Evolutionary conservation across 257 asterid species (phyloP).

Genomic region (Solanum acaule): DNA sequence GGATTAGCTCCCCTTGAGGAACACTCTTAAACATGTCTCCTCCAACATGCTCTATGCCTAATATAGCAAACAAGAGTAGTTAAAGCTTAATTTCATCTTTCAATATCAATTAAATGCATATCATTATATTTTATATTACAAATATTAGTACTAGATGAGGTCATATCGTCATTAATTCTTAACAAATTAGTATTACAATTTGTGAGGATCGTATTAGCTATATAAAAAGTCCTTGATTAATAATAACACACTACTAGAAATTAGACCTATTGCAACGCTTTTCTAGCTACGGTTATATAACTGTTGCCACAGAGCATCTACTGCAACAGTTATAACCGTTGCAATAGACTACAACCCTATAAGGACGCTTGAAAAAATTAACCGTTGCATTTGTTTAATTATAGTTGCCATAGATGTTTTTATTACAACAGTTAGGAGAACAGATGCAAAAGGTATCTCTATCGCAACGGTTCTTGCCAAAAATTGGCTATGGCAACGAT

Average conservation of each 20-base stretch:
- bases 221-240: too few species aligned
- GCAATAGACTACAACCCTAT: not conserved
- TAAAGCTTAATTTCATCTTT: not conserved
- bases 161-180: not conserved
- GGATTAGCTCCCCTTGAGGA: constrained; percentile 8
- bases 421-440: too few species aligned
- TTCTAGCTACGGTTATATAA: too few species aligned
- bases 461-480: too few species aligned
- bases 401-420: too few species aligned
- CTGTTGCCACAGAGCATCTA: not conserved
- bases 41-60: constrained; percentile 10
- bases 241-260: not conserved
- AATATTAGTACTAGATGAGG: not conserved
- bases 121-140: not conserved
- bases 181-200: too few species aligned
- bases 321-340: not conserved
- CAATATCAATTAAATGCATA: not conserved
- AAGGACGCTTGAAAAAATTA: not conserved
- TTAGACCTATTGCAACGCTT: not conserved
- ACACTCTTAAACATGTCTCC: constrained; percentile 14
- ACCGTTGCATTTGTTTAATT: not conserved
- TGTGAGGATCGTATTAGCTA: not conserved
- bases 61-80: not conserved
- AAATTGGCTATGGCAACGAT: too few species aligned
- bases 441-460: too few species aligned